A percentile compares a stretch with the other conserved stretches of the same genome.
Conservation (phyloP, 768 basidiomycete genomes). For the Serendipita vermifera region DNA sequence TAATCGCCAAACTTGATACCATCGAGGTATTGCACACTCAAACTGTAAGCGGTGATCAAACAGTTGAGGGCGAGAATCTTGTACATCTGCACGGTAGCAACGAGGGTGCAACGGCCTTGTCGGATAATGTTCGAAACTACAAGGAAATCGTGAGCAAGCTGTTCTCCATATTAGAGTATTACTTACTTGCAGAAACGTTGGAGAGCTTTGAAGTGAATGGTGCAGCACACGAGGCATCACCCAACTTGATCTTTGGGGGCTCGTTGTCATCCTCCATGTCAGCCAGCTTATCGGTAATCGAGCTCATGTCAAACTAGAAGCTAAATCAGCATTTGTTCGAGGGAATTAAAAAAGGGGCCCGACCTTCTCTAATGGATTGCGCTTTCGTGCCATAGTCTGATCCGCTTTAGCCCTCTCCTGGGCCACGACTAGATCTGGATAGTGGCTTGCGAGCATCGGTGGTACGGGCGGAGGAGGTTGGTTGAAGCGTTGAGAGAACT, state of each 20-base stretch:
- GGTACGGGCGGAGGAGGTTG: slow-evolving; percentile 93
- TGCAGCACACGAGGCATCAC: slow-evolving; percentile 97
- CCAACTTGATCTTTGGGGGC: slow-evolving; percentile 94
- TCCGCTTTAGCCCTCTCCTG: slow-evolving; percentile 69
- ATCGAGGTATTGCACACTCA: slow-evolving; percentile 94
- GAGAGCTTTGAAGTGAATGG: slow-evolving; percentile 97
- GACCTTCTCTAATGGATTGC: slow-evolving; percentile 87
- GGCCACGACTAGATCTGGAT: slow-evolving; percentile 82
- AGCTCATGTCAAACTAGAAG: slow-evolving; percentile 55
- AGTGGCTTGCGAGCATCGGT: slow-evolving; percentile 68
- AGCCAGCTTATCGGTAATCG: slow-evolving; percentile 73
- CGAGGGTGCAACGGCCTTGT: slow-evolving; percentile 95
- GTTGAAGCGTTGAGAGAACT: slow-evolving; percentile 77
- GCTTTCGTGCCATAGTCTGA: slow-evolving; percentile 50
- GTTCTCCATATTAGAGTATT: background rate
- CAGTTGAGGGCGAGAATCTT: slow-evolving; percentile 97
- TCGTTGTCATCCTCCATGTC: slow-evolving; percentile 93
- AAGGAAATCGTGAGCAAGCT: background rate
- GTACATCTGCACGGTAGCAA: slow-evolving; percentile 99
- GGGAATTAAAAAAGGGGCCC: slow-evolving; percentile 14
- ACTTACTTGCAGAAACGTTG: slow-evolving; percentile 92
- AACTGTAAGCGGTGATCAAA: slow-evolving; percentile 94
- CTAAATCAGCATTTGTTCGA: slow-evolving; percentile 15
- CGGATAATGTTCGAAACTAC: slow-evolving; percentile 93
- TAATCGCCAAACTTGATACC: slow-evolving; percentile 99